Percentiles rank a stretch among this genome's conserved stretches.
These are phyloP conservation scores for Pleodorina starrii DNA, from an alignment of 139 green algal genomes.

Conservation along the genomic window DNA sequence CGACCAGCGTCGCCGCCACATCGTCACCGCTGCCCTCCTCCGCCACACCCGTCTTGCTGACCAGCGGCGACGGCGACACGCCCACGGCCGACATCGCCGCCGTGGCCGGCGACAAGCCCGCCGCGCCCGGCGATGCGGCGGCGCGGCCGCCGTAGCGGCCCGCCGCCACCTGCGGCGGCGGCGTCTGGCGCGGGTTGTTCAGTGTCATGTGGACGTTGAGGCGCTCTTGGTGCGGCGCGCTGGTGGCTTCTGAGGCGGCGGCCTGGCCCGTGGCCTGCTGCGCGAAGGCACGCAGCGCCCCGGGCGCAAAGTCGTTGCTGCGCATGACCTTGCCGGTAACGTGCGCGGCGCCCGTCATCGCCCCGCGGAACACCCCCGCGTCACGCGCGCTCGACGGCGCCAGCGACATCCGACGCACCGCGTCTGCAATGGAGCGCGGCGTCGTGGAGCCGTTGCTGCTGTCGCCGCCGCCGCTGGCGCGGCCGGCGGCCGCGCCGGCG, in stretches of 20 bases:
- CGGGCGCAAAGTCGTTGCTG: slow-evolving; percentile 11
- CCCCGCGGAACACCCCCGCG: not conserved
- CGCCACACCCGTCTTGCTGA: not conserved
- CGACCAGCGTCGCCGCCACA: not conserved
- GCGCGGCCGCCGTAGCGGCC: too few relatives aligned
- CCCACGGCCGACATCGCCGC: not conserved
- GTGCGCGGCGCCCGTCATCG: not conserved
- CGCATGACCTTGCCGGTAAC: not conserved
- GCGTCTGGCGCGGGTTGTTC: too few relatives aligned
- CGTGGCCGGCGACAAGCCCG: not conserved
- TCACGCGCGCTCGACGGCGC: not conserved
- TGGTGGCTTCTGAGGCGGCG: not conserved
- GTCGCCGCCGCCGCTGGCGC: not conserved
- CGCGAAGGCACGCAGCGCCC: not conserved
- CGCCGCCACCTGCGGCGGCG: not conserved
- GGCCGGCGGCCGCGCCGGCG: not conserved
- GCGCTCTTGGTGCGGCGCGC: too few relatives aligned
- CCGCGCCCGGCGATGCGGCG: not conserved
- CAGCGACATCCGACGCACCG: not conserved
- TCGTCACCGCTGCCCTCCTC: not conserved
- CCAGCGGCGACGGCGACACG: not conserved
- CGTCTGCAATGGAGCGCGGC: not conserved
- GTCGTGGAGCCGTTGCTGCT: not conserved
- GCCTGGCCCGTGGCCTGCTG: not conserved
- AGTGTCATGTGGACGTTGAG: too few relatives aligned